Base-by-base conservation (phyloP, 495 filamentous ascomycete genomes). In the Penicillium diatomitis region DNA sequence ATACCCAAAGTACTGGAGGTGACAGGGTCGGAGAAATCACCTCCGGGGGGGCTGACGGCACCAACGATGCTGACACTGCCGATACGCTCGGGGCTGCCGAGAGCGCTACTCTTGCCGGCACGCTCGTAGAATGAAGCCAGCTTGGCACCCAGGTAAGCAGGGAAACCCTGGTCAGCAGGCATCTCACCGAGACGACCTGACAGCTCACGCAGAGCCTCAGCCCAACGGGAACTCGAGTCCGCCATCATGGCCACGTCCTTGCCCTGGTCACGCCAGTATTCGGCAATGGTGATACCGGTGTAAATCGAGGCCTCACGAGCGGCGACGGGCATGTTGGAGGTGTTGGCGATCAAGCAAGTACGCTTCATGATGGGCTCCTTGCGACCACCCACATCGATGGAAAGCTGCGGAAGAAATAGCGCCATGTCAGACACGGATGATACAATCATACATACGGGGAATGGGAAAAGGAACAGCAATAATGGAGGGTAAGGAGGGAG, bases 321-420 rank as follows among this genome's bases (percentile, higher is more conserved):
- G 49, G 92, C 92, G 62, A 99, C 92, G 53, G 92, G 92, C 92
- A 99, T 99, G 76, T 99, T 99, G 50, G 92, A 99, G 30, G 92
- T 99, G 68, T 99, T 99, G 62, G 92, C 92, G 65, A 99, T 96
- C 46, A 99, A 78, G 38, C 88, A 90, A 45, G 92, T 97, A 60
- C 92, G 94, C 80, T 97, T 99, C 92, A 99, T 99, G 77, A 99
- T 97, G 49, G 92, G 88, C 65, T 97, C 94, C 74, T 88, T 84
- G 61, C 90, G 88, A 57, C 92, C 92, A 28, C 90, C 79, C 50
- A 96, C 77, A 11, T 88, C 80, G 67, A 97, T 97, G 29, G 84
- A 83, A 50, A 98, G 85, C 78, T 95, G 45, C 49, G 57, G 43
- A 39, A 37, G 41, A 10, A 36, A 45, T 30, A 38, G 5, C 29